These are phyloP conservation scores for Cladophialophora immunda DNA, from an alignment of 2,329 filamentous ascomycete genomes.

Conservation along the genomic window DNA sequence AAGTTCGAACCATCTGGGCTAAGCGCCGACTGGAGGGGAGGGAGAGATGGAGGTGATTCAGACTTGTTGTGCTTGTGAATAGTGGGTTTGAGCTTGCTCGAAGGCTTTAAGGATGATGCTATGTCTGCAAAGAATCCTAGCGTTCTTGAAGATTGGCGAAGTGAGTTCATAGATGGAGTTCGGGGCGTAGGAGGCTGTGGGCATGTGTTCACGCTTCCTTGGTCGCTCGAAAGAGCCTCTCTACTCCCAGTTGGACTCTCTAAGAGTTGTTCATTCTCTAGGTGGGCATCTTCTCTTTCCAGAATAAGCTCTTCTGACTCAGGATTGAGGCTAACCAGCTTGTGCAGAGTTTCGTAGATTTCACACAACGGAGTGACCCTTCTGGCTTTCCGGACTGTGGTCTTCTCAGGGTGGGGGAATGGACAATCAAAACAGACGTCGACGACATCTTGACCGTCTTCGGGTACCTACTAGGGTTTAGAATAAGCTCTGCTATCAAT, in stretches of 20 bases:
- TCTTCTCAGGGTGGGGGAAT: not conserved
- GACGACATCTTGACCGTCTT: not conserved
- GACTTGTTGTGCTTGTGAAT: conserved; percentile 7
- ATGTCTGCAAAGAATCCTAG: not conserved
- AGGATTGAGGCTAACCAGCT: not conserved
- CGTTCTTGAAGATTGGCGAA: not conserved
- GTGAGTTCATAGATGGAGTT: not conserved
- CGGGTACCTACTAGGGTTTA: not conserved
- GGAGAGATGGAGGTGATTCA: not conserved
- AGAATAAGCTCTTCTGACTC: not conserved
- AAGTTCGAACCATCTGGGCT: conserved; percentile 15
- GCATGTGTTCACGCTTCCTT: not conserved
- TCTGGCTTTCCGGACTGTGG: conserved; percentile 2
- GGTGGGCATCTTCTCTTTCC: not conserved
- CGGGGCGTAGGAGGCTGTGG: not conserved
- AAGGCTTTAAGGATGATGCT: not conserved
- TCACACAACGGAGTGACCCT: conserved; percentile 8
- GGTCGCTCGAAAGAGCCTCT: not conserved
- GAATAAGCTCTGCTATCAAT: not conserved
- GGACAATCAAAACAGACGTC: conserved; percentile 4
- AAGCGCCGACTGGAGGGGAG: conserved; percentile 1
- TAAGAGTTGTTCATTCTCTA: not conserved
- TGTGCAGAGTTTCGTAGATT: conserved; percentile 1
- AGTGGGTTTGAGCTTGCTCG: not conserved
- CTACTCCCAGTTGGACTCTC: not conserved